Evolutionary conservation across 2,329 filamentous ascomycete genomes (phyloP).

Genomic region (Alternaria ethzedia): DNA sequence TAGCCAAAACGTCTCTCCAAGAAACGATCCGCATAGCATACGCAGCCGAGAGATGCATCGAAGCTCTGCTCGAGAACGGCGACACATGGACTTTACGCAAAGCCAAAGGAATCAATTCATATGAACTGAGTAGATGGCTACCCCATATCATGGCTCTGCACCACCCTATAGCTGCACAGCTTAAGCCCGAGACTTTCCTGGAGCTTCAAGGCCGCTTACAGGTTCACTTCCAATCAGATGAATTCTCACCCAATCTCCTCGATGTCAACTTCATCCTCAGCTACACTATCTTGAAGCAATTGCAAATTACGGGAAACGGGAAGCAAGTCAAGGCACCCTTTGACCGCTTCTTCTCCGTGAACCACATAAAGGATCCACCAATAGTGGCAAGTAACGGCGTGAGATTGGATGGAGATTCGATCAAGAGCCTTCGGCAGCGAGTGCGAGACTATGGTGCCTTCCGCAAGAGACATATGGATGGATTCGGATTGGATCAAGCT

Average conservation of each 20-base stretch:
- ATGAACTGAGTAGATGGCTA: conserved; percentile 25
- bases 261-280: conserved; percentile 22
- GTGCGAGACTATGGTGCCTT: conserved; percentile 9
- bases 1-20: conserved; percentile 4
- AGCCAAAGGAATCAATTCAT: neutral
- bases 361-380: neutral
- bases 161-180: conserved; percentile 13
- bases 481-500: conserved; percentile 12
- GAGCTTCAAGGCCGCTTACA: conserved; percentile 16
- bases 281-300: conserved; percentile 15
- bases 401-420: neutral
- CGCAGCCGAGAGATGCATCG: conserved; percentile 20
- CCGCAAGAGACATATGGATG: neutral
- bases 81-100: neutral
- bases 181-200: conserved; percentile 21
- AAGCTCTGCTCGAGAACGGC: neutral
- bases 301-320: neutral
- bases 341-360: neutral
- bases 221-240: neutral
- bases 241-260: conserved; percentile 12
- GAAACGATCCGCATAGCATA: conserved; percentile 22
- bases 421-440: conserved; percentile 6
- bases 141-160: conserved; percentile 27
- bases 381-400: neutral
- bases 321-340: neutral